Evolutionary conservation across 371 early-diverging fungal species (phyloP).

Genomic region (Paraphysoderma sedebokerense): DNA sequence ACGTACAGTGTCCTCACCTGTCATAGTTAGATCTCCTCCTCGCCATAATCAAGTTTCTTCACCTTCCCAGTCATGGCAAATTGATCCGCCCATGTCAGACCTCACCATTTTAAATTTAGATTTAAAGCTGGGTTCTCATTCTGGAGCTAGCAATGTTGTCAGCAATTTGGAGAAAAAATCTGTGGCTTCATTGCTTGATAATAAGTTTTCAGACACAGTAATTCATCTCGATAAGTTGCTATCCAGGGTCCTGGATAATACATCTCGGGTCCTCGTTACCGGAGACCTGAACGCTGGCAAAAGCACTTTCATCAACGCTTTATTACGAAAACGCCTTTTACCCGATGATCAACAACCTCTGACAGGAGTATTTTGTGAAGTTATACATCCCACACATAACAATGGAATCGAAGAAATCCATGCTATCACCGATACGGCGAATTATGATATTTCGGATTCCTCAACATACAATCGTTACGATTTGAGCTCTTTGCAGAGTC

Average conservation of each 20-base stretch:
- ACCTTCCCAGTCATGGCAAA: too few relatives aligned
- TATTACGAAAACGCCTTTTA: conserved; percentile 68
- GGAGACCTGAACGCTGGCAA: conserved; percentile 97
- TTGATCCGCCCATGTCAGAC: too few relatives aligned
- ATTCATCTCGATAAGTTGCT: conserved; percentile 64
- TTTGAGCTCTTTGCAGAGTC: conserved; percentile 20
- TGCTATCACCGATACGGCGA: conserved; percentile 44
- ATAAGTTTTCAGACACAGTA: conserved; percentile 3
- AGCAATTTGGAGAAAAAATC: neutral
- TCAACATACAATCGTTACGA: conserved; percentile 53
- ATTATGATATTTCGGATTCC: conserved; percentile 49
- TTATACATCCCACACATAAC: conserved; percentile 68
- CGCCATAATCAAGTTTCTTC: too few relatives aligned
- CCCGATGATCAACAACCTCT: conserved; percentile 95
- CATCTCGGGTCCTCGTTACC: conserved; percentile 84
- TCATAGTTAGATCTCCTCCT: too few relatives aligned
- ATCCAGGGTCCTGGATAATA: conserved; percentile 68
- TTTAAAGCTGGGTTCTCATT: neutral
- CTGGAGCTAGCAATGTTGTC: neutral
- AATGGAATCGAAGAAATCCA: conserved; percentile 76
- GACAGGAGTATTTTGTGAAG: conserved; percentile 86
- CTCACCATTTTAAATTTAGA: too few relatives aligned
- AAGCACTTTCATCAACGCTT: conserved; percentile 87
- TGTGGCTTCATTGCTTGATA: neutral
- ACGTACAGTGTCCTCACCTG: too few relatives aligned